phyloP scores from a whole-genome alignment of 495 filamentous ascomycete genomes.

The Aspergillus carlsbadensis region DNA sequence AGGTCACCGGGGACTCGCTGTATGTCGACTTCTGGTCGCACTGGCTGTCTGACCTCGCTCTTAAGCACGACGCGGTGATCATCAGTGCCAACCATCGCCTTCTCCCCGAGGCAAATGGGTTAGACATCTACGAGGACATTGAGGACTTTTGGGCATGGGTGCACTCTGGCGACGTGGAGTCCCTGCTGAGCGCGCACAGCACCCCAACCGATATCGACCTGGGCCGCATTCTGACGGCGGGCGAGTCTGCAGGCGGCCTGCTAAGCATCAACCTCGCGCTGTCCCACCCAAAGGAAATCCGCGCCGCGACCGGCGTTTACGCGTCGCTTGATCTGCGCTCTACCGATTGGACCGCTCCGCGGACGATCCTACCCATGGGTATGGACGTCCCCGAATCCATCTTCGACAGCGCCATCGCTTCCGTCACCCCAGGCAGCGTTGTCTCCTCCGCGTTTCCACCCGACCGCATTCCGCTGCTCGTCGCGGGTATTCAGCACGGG shows the following conservation, averaged over 20 bases:
- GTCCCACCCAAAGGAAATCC: constrained; percentile 13
- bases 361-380: background rate
- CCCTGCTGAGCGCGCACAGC: background rate
- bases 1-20: background rate
- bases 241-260: constrained; percentile 13
- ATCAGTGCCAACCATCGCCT: constrained; percentile 45
- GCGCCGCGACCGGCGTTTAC: constrained; percentile 14
- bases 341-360: constrained; percentile 12
- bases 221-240: background rate
- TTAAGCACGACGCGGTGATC: constrained; percentile 28
- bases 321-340: constrained; percentile 21
- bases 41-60: constrained; percentile 22
- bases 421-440: no score
- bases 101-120: constrained; percentile 42
- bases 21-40: constrained; percentile 13
- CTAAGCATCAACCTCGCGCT: constrained; percentile 18
- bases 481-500: no score
- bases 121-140: constrained; percentile 42
- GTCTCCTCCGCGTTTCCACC: no score
- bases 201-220: no score
- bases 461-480: no score
- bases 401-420: background rate
- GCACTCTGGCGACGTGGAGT: constrained; percentile 9
- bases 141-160: constrained; percentile 47
- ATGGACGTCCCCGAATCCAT: background rate